These are phyloP conservation scores for Suhomyces guaymorum DNA, from an alignment of 1,139 yeast species.

Conservation along the genomic window DNA sequence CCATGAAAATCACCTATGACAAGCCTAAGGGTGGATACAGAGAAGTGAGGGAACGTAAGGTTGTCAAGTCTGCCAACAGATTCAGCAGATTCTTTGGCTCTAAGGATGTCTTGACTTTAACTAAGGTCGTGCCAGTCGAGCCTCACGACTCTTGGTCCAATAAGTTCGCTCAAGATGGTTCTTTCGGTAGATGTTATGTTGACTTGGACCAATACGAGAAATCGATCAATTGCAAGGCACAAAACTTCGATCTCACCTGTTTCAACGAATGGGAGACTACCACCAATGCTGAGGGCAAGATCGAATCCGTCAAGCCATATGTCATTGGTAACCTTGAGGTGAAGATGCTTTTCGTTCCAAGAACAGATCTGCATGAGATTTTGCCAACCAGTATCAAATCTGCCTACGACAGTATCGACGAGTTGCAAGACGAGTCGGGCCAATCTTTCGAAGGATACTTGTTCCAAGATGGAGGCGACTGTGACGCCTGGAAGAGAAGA, in stretches of 20 bases:
- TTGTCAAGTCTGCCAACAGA: conserved; percentile 47
- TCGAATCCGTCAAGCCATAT: conserved; percentile 51
- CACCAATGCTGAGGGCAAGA: conserved; percentile 29
- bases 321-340: conserved; percentile 68
- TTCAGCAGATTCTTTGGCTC: conserved; percentile 51
- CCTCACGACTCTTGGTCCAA: conserved; percentile 56
- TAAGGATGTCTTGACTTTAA: conserved; percentile 52
- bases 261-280: conserved; percentile 79
- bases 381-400: conserved; percentile 66
- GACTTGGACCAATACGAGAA: conserved; percentile 61
- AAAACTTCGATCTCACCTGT: conserved; percentile 57
- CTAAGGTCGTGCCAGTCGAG: conserved; percentile 54
- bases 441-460: conserved; percentile 58
- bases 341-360: conserved; percentile 71
- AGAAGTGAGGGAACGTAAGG: conserved; percentile 57
- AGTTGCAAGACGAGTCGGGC: conserved; percentile 42
- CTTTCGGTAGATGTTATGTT: conserved; percentile 77
- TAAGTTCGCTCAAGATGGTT: conserved; percentile 78
- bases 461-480: conserved; percentile 81
- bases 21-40: conserved; percentile 55
- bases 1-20: conserved; percentile 65
- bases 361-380: conserved; percentile 54
- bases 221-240: conserved; percentile 54
- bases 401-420: conserved; percentile 55
- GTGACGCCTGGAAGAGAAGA: conserved; percentile 61